These are phyloP conservation scores for Globisporangium apiculatum DNA, from an alignment of 352 stramenopile genomes.

Conservation along the genomic window DNA sequence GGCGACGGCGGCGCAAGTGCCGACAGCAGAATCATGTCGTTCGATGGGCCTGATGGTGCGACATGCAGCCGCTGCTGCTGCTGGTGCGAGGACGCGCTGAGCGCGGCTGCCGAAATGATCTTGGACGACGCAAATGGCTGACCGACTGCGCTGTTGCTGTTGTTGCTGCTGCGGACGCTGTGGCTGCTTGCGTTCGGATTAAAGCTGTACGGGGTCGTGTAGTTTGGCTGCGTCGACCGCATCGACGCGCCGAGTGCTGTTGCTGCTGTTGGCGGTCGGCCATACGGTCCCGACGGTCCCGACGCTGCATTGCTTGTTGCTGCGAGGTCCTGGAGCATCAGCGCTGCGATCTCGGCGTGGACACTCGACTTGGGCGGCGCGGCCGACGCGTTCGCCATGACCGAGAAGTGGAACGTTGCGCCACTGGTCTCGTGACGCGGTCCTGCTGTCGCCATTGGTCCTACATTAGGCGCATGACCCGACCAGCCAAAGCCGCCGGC, in stretches of 20 bases:
- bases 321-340: conserved; percentile 13
- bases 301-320: neutral
- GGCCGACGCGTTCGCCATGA: conserved; percentile 4
- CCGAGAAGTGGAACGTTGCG: conserved; percentile 12
- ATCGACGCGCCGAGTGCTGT: neutral
- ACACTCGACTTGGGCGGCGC: conserved; percentile 7
- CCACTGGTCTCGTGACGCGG: neutral
- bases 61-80: neutral
- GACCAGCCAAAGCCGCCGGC: conserved; percentile 6
- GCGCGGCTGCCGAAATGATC: conserved; percentile 11
- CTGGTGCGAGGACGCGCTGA: conserved; percentile 1
- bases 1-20: conserved; percentile 6
- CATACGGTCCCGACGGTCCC: conserved; percentile 2
- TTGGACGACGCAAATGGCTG: conserved; percentile 7
- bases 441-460: too few relatives aligned
- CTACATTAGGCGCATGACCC: neutral
- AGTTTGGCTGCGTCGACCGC: neutral
- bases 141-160: neutral
- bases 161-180: neutral
- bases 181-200: neutral
- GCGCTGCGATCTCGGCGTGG: conserved; percentile 10
- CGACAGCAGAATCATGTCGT: conserved; percentile 28
- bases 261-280: conserved; percentile 4
- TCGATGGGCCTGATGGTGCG: neutral
- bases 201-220: neutral